Evolutionary conservation across 768 basidiomycete species (phyloP).

Genomic region (Amanita molliuscula): DNA sequence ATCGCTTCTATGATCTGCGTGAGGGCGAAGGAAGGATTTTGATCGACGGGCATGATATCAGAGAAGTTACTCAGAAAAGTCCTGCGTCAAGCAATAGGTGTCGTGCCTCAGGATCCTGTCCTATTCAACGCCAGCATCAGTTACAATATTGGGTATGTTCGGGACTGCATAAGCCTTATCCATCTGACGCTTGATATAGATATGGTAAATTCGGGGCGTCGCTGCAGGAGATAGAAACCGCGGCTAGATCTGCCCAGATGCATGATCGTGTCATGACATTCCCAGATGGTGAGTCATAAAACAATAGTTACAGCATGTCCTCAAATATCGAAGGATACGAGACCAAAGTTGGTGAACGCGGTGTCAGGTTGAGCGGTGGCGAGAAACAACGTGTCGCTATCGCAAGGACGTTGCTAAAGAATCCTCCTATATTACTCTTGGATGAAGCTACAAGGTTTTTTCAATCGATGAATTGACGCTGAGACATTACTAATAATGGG

Average conservation of each 20-base stretch:
- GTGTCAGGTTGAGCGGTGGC: slow-evolving; percentile 75
- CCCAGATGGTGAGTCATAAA: slow-evolving; percentile 46
- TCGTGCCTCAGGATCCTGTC: slow-evolving; percentile 81
- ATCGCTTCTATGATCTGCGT: slow-evolving; percentile 84
- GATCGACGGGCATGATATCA: slow-evolving; percentile 81
- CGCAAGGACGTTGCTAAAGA: slow-evolving; percentile 78
- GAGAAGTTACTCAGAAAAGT: slow-evolving; percentile 77
- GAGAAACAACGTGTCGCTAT: slow-evolving; percentile 89
- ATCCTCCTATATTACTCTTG: slow-evolving; percentile 72
- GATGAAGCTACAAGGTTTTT: slow-evolving; percentile 67
- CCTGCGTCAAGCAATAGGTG: slow-evolving; percentile 73
- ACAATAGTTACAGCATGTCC: slow-evolving; percentile 1
- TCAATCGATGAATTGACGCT: neutral
- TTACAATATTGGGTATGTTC: slow-evolving; percentile 61
- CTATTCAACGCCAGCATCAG: slow-evolving; percentile 62
- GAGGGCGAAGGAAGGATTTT: slow-evolving; percentile 72
- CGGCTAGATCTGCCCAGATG: slow-evolving; percentile 77
- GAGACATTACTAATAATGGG: neutral
- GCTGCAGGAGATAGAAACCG: slow-evolving; percentile 66
- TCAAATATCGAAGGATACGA: slow-evolving; percentile 41
- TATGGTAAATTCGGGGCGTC: slow-evolving; percentile 72
- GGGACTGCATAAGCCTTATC: neutral
- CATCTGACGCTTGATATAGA: slow-evolving; percentile 19
- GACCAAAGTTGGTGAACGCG: slow-evolving; percentile 86
- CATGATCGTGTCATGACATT: slow-evolving; percentile 79